Conservation (phyloP, 208 protist genomes). For the Acanthamoeba sp. region DNA sequence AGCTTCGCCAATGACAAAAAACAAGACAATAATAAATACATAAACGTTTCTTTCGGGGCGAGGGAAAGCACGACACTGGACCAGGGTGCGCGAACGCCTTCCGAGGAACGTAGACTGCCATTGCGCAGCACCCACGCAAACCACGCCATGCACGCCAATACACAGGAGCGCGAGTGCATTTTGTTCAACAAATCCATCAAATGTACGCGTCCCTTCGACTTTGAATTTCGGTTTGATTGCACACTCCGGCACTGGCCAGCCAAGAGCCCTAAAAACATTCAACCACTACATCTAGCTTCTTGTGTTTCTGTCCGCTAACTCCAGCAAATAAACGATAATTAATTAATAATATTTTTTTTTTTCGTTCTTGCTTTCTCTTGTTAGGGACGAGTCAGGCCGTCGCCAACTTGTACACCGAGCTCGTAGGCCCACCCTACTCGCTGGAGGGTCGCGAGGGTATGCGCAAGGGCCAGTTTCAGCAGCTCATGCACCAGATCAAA, state of each 20-base stretch:
- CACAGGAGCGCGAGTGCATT: slow-evolving; percentile 4
- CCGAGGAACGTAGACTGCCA: too few species aligned
- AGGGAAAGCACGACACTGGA: too few species aligned
- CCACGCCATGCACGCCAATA: slow-evolving; percentile 37
- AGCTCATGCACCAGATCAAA: slow-evolving; percentile 36
- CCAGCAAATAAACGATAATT: background rate
- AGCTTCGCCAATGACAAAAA: too few species aligned
- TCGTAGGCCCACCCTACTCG: slow-evolving; percentile 19
- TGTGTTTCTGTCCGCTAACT: too few species aligned
- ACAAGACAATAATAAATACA: too few species aligned
- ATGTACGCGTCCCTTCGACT: background rate
- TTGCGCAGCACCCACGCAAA: too few species aligned
- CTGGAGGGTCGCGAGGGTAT: slow-evolving; percentile 37
- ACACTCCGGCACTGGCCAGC: too few species aligned
- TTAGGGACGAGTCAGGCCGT: background rate
- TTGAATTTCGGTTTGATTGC: background rate
- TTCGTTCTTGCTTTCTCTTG: background rate
- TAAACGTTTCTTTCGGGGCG: too few species aligned
- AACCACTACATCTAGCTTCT: too few species aligned
- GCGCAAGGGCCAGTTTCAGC: slow-evolving; percentile 55
- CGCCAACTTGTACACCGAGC: background rate
- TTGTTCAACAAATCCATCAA: slow-evolving; percentile 55
- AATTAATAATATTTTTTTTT: background rate
- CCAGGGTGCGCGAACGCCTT: too few species aligned
- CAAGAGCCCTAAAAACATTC: too few species aligned